Percentiles rank a stretch among this genome's conserved stretches.
phyloP scores from a whole-genome alignment of 2,329 filamentous ascomycete species.

The Diaporthe ampelina region DNA sequence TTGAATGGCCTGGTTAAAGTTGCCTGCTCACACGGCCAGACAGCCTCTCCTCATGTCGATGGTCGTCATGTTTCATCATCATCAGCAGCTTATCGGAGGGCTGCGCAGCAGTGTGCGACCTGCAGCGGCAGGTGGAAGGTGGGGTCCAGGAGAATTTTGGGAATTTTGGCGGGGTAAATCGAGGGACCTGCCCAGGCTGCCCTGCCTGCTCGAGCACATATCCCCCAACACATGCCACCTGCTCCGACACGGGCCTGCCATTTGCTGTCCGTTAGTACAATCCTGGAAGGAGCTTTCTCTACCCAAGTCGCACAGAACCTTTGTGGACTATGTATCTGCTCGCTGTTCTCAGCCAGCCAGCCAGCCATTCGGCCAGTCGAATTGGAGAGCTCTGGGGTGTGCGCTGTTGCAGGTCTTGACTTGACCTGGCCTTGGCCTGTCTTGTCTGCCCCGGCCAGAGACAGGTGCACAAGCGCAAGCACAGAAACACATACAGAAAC shows the following conservation, averaged over 20 bases:
- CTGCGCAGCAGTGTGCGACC: constrained; percentile 3
- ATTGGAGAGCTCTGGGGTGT: constrained; percentile 1
- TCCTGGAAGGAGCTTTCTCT: neutral
- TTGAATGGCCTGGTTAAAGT: constrained; percentile 1
- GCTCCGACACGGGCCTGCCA: constrained; percentile 45
- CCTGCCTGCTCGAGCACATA: no score
- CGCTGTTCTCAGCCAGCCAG: neutral
- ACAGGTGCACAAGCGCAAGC: constrained; percentile 15
- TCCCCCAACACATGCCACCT: constrained; percentile 43
- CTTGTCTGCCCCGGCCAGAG: neutral
- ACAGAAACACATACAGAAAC: neutral
- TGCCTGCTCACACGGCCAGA: neutral
- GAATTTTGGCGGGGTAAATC: constrained; percentile 35
- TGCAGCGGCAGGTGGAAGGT: neutral
- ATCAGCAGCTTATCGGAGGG: constrained; percentile 21
- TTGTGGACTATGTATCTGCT: neutral
- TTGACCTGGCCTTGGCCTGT: neutral
- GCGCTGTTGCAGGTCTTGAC: neutral
- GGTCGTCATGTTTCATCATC: constrained; percentile 1
- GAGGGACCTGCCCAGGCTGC: neutral
- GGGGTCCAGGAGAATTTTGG: constrained; percentile 31
- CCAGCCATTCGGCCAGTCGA: neutral
- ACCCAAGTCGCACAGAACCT: neutral
- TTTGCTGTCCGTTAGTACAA: constrained; percentile 44
- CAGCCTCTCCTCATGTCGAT: neutral